Evolutionary conservation across 1,284 basidiomycete species (phyloP), one percentile per base, ranked within the genome.

Genomic region (Melampsora americana): DNA sequence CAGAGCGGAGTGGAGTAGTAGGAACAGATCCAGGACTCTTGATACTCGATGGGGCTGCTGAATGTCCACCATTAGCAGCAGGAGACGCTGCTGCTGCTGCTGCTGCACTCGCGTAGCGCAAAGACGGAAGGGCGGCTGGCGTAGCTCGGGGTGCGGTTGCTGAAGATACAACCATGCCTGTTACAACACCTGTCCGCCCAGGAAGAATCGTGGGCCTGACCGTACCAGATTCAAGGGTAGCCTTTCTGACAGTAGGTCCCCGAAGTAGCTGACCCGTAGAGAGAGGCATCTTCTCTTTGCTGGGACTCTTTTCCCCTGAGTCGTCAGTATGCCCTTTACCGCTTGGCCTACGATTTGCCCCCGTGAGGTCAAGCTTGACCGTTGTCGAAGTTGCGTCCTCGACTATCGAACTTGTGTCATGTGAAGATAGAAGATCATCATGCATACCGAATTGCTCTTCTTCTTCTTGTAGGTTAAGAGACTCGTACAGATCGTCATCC

Each of bases 401-500:
- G 56, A 83, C 82, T 14, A 84, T 81, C 0, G 85, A 86, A 1
- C 81, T 80, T 23, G 84, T 84, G 78, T 86, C 86, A 79, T 85
- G 84, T 67, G 85, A 85, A 30, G 83, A 83, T 42, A 84, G 83
- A 26, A 82, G 78, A 73, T 92, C 90, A 66, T 95, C 92, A 69
- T 87, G 87, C 77, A 87, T 87, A 69, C 87, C 88, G 73, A 92
- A 93, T 80, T 90, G 89, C 85, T 95, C 95, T 82, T 99, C 87
- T 79, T 88, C 93, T 81, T 98, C 95, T 80, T 98, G 93, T 68
- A 99, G 90, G 81, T 93, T 93, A 79, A 99, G 92, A 62, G 99
- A 95, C 81, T 99, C 96, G 81, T 99, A 99, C 78, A 99, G 92
- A 68, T 93, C 95, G 83, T 95, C 92, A 81, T 99, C 93, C 83